Evolutionary conservation across 306 rosid genomes (phyloP).

Genomic region (Vicia faba): DNA sequence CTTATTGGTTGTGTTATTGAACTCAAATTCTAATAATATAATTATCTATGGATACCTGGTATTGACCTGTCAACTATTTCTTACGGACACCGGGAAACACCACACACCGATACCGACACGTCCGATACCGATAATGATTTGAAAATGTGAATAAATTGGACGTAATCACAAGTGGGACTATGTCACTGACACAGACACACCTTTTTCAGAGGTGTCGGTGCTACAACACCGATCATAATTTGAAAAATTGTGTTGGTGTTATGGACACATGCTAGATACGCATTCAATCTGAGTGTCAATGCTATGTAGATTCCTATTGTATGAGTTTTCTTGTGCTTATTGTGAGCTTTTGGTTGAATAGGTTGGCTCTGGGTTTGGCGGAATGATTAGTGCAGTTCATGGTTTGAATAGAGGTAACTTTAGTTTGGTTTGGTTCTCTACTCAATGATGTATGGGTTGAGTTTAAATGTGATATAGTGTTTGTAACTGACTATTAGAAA

Average conservation of each 20-base stretch:
- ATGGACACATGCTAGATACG: not conserved
- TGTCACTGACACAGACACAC: no score
- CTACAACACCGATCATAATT: not conserved
- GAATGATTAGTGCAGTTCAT: slow-evolving; percentile 78
- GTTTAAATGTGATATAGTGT: not conserved
- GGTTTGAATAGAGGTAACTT: slow-evolving; percentile 67
- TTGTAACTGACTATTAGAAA: no score
- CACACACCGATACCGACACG: no score
- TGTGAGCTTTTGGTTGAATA: slow-evolving; percentile 34
- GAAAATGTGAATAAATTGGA: no score
- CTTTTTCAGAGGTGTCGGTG: no score
- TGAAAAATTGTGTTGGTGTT: not conserved
- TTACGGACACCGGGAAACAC: no score
- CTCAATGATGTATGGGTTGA: not conserved
- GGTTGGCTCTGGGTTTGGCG: slow-evolving; percentile 90
- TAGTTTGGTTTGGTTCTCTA: not conserved
- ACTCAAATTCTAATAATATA: not conserved
- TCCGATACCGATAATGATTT: no score
- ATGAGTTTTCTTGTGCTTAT: slow-evolving; percentile 22
- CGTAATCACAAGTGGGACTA: no score
- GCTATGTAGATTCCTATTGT: not conserved
- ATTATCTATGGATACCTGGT: no score
- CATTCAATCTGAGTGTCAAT: not conserved
- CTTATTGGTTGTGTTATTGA: not conserved
- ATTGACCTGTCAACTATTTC: no score